These are phyloP conservation scores for Taphrina confusa DNA, from an alignment of 1,139 yeast genomes.

Conservation along the genomic window DNA sequence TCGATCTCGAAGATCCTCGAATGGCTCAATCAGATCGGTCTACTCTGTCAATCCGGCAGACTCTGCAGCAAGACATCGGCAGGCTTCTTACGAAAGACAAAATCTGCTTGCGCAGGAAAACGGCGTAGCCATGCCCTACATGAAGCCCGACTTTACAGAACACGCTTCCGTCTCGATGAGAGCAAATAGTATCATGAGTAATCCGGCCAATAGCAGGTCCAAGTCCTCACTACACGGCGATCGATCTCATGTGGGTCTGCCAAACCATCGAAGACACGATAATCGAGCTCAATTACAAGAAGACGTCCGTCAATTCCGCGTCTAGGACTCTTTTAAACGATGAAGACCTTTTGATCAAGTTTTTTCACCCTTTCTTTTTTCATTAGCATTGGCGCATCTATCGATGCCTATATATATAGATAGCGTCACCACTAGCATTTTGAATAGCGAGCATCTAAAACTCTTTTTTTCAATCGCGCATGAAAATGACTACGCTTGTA, in stretches of 20 bases:
- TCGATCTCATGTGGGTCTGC: background rate
- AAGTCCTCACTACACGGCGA: constrained; percentile 17
- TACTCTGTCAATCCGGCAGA: constrained; percentile 3
- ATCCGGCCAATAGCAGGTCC: constrained; percentile 1
- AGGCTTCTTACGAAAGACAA: constrained; percentile 8
- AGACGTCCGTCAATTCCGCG: constrained; percentile 8
- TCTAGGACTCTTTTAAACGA: background rate
- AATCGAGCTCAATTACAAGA: constrained; percentile 3
- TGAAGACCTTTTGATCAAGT: no score
- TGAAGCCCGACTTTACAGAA: background rate
- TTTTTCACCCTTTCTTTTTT: no score
- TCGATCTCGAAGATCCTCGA: constrained; percentile 1
- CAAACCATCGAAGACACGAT: constrained; percentile 8
- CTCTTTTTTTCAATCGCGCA: no score
- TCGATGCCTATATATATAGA: no score
- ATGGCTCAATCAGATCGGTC: constrained; percentile 9
- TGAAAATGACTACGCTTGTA: no score
- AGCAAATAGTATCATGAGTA: background rate
- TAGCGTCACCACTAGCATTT: no score
- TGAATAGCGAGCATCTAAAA: no score
- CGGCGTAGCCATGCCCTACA: constrained; percentile 17
- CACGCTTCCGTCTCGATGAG: background rate
- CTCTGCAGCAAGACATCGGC: background rate
- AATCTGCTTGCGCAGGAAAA: constrained; percentile 16
- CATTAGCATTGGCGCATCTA: no score